Percentiles rank a stretch among this genome's conserved stretches.
Evolutionary conservation across 2,329 filamentous ascomycete genomes (phyloP).

Genomic region (Mariannaea sp.): DNA sequence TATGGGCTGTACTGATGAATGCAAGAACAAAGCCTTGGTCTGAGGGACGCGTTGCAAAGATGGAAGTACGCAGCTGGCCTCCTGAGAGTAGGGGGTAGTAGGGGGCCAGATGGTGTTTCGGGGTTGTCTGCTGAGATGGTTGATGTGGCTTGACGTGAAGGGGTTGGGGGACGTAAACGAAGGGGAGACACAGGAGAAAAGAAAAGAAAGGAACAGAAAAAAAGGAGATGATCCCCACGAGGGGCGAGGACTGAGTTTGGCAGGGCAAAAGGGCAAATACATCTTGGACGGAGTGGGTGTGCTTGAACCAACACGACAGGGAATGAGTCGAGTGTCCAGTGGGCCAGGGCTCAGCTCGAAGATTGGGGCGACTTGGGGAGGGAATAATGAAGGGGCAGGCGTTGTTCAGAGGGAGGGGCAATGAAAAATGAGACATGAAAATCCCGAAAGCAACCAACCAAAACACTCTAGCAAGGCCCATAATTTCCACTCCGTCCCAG

Average conservation of each 20-base stretch:
- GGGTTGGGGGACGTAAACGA: constrained; percentile 22
- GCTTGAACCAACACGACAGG: constrained; percentile 20
- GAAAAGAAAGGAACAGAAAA: background rate
- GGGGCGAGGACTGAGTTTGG: constrained; percentile 36
- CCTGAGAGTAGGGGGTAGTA: no score
- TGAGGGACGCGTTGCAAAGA: constrained; percentile 28
- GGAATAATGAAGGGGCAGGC: constrained; percentile 19
- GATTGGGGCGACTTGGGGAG: constrained; percentile 23
- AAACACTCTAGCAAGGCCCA: constrained; percentile 30
- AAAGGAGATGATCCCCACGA: constrained; percentile 25
- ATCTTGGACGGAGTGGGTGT: constrained; percentile 30
- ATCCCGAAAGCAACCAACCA: constrained; percentile 34
- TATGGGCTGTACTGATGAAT: constrained; percentile 13
- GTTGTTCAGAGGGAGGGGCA: constrained; percentile 13
- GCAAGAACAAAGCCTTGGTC: constrained; percentile 3
- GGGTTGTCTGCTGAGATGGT: constrained; percentile 33
- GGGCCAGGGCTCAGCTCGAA: constrained; percentile 24
- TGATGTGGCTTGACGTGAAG: constrained; percentile 25
- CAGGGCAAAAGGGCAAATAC: constrained; percentile 32
- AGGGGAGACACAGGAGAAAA: background rate
- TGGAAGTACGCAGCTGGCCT: constrained; percentile 26
- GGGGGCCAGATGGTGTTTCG: constrained; percentile 38
- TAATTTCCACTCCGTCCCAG: constrained; percentile 35
- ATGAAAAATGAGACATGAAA: constrained; percentile 11
- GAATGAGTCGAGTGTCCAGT: constrained; percentile 10